Evolutionary conservation across 1,284 basidiomycete genomes (phyloP), one percentile per base, ranked within the genome.

Genomic region (Malassezia slooffiae): DNA sequence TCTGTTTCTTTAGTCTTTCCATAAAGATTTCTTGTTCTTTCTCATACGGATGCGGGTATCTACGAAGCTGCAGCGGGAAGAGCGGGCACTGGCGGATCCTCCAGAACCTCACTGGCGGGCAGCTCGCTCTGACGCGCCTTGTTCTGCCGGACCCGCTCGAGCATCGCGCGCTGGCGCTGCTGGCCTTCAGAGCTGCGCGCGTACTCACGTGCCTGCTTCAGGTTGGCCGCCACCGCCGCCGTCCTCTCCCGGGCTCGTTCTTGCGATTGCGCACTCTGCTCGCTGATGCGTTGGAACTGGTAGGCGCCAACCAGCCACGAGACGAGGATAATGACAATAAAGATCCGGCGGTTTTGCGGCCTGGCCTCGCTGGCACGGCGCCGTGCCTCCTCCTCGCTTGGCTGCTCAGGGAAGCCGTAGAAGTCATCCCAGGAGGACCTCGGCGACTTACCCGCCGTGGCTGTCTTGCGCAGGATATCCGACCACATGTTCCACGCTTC

Each of bases 401-500:
- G 33, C 1, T 15, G 13, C 2, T 21, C 5, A 6, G 19, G 20
- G n/a, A 32, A 37, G 1, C 46, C 46, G 12, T 48, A 38, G n/a
- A 43, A 43, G 1, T 38, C 15, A 15, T 42, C 16, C 2, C 22
- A 34, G 5, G 28, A 28, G 10, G 10, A 38, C 12, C 24, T 26
- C 12, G 24, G 24, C n/a, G n/a, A n/a, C n/a, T n/a, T n/a, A 26
- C 24, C 24, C 12, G 7, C 12, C 8, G 24, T 26, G 12, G 24
- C 24, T 12, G 24, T 26, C 12, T 12, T 7, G 1, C 46, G 46
- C 5, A 48, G 29, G 8, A 43, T 24, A 24, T 48, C 46, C 7
- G 40, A 36, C 46, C 46, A 48, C 34, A 43, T 42, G 20, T 48
- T 19, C 45, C 45, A 47, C 9, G 39, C 32, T 9, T 48, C 40